phyloP scores from a whole-genome alignment of 208 protist species.

The Phytomonas francai region DNA sequence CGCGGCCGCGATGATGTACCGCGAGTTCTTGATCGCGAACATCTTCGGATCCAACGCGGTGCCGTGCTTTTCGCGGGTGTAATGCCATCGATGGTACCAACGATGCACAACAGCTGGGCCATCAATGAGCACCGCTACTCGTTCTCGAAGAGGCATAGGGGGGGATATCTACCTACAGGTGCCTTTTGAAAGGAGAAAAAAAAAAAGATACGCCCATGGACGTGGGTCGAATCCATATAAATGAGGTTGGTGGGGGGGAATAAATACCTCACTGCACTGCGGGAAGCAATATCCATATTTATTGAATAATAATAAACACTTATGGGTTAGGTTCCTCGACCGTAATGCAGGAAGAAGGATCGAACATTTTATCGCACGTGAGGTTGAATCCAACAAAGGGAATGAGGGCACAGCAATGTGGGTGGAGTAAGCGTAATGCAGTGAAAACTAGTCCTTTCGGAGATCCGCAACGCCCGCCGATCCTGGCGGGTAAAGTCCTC shows the following conservation, averaged over 20 bases:
- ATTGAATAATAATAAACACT: background rate
- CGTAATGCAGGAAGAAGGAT: background rate
- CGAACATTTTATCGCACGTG: background rate
- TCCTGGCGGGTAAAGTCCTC: constrained; percentile 59
- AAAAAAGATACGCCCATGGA: background rate
- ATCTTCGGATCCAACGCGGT: constrained; percentile 50
- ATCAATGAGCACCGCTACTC: constrained; percentile 77
- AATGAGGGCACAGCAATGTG: constrained; percentile 3
- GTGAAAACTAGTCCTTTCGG: constrained; percentile 20
- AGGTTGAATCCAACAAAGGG: background rate
- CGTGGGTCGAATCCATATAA: constrained; percentile 1
- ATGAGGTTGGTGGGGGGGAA: background rate
- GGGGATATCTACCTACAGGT: background rate
- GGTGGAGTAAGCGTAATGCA: background rate
- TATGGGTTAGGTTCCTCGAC: background rate
- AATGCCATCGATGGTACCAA: constrained; percentile 86
- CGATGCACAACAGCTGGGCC: constrained; percentile 80
- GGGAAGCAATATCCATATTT: background rate
- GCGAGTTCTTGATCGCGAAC: constrained; percentile 76
- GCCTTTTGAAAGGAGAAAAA: background rate
- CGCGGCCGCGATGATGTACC: constrained; percentile 65
- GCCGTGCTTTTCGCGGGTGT: constrained; percentile 39
- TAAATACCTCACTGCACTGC: background rate
- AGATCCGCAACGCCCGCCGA: constrained; percentile 45
- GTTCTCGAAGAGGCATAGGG: constrained; percentile 45